These are phyloP conservation scores for Acorus calamus DNA, from an alignment of 106 monocot species.

Conservation along the genomic window DNA sequence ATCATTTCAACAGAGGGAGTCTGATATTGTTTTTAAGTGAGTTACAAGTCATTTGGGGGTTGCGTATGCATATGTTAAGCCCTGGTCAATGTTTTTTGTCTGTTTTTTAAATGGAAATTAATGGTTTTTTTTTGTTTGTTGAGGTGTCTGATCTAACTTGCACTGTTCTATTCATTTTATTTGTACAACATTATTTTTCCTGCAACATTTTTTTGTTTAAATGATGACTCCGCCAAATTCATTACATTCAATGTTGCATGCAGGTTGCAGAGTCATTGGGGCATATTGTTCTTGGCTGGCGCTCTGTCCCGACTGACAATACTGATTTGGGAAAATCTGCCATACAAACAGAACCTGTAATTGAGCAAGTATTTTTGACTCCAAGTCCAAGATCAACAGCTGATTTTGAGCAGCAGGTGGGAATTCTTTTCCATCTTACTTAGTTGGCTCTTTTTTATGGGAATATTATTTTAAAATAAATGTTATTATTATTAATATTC, in stretches of 20 bases:
- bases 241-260: neutral
- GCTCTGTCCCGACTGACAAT: slow-evolving; percentile 81
- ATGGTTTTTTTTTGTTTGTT: too few relatives aligned
- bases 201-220: neutral
- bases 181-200: neutral
- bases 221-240: neutral
- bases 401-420: slow-evolving; percentile 96
- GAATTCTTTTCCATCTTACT: neutral
- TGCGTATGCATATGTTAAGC: too few relatives aligned
- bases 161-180: too few relatives aligned
- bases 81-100: neutral
- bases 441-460: neutral
- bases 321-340: slow-evolving; percentile 84
- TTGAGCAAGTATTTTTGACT: slow-evolving; percentile 94
- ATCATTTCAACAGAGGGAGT: too few relatives aligned
- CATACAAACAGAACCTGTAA: slow-evolving; percentile 71
- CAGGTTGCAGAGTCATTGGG: slow-evolving; percentile 94
- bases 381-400: slow-evolving; percentile 45
- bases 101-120: too few relatives aligned
- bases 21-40: too few relatives aligned
- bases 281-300: slow-evolving; percentile 94
- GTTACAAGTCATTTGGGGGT: too few relatives aligned
- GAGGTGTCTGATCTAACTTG: too few relatives aligned
- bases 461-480: neutral
- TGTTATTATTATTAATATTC: neutral